phyloP scores from a whole-genome alignment of 345 rosid species.

The Salix koriyanagi region DNA sequence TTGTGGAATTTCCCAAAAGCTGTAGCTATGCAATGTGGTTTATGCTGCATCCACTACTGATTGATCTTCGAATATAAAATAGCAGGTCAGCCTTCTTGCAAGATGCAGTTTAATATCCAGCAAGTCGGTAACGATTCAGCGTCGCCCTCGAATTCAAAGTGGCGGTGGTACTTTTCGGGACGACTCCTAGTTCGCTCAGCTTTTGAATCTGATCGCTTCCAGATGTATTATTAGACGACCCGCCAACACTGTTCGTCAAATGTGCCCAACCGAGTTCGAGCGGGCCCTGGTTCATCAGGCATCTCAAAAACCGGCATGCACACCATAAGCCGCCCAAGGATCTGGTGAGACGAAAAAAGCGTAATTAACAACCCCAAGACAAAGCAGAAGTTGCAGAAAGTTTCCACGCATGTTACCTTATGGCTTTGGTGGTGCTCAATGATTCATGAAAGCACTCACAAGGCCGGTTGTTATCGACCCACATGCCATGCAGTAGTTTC shows the following conservation, averaged over 20 bases:
- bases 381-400: too few species aligned
- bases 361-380: not conserved
- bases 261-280: not conserved
- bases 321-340: not conserved
- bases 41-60: not conserved
- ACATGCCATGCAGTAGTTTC: not conserved
- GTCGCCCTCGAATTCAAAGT: not conserved
- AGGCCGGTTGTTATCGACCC: not conserved
- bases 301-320: not conserved
- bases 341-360: not conserved
- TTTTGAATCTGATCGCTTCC: not conserved
- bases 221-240: not conserved
- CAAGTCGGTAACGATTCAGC: not conserved
- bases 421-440: not conserved
- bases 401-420: not conserved
- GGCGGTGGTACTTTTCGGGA: not conserved
- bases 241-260: not conserved
- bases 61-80: not conserved
- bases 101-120: not conserved
- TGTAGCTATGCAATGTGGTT: not conserved
- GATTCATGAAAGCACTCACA: not conserved
- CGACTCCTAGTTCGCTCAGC: not conserved
- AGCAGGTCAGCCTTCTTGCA: not conserved
- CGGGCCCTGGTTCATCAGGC: not conserved
- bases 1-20: not conserved